Base-by-base conservation (phyloP, 768 basidiomycete genomes). In the Pholiota molesta region DNA sequence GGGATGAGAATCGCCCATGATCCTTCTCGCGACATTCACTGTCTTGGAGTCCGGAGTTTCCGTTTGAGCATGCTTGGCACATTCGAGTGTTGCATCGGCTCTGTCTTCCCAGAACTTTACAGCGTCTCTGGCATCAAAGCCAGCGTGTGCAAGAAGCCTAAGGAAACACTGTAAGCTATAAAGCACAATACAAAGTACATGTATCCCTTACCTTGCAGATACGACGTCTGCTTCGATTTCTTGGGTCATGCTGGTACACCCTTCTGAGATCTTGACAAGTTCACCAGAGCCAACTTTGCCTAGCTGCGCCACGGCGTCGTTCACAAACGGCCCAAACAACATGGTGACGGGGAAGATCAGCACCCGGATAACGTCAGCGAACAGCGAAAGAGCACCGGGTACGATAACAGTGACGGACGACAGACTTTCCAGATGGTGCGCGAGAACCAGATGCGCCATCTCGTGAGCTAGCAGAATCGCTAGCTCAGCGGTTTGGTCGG, bases 171-270 rank as follows among this genome's bases (percentile, higher is more conserved):
- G 37, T 61, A 21, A 58, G 49, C 47, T 5, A 58, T 49, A 26
- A 52, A 42, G 33, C 19, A 49, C 37, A 60, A 63, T 40, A 19
- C 42, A 17, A 13, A 28, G 39, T 54, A 49, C 13, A 35, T 28
- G 52, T 49, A 19, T n/a, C 13, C 69, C 80, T 57, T 63, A 92
- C 92, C 93, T 83, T 7, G 90, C 83, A 13, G 93, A 95, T 39
- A 96, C 94, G 33, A 94, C 76, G 71, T 98, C 95, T 14, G 95
- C 97, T 72, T 99, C 97, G 14, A 92, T 84, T 73, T 99, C 97
- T 72, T 98, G 92, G 49, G 83, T 85, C 61, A 87, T 79, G 62
- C 86, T 92, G 51, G 89, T 93, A 70, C 94, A 96, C 55, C 85
- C 82, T 66, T 90, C 88, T 26, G 86, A 86, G 2, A 90, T 75